Base-by-base conservation (phyloP, 2,329 filamentous ascomycete genomes). In the Neofusicoccum parvum region DNA sequence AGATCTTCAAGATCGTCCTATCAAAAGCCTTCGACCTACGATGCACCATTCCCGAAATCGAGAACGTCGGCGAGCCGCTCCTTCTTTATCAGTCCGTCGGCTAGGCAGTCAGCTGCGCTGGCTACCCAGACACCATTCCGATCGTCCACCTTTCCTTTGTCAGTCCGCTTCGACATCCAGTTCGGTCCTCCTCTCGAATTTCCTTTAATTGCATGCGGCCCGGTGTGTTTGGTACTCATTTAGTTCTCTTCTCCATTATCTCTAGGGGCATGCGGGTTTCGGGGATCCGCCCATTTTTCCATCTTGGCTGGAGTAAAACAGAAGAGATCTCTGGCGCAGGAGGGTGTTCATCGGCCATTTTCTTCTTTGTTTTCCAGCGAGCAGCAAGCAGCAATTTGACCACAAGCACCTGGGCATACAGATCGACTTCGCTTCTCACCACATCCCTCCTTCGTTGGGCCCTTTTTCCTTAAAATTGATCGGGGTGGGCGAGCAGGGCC, bases 1-100 rank as follows among this genome's bases (percentile, higher is more conserved):
- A 98, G 94, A 99, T 99, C 75, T 99, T 99, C 87, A 99, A 99
- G 80, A 99, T 99, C 72, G 95, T 99, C 66, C 86, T 99, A 27
- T 97, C 94, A 69, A 99, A 99, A 81, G 95, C 95, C 1, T 99
- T 99, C 76, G 95, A 99, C 78, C 86, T 99, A 66, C 97, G 97
- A 79, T 99, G 95, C 83, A 99, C 95, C 36, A 98, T 99, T 75
- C 95, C 95, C 54, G 95, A 99, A 80, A 98, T 99, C 79, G 94
- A 97, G 81, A 96, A 98, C 78, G 90, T 97, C 65, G 95, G 95
- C 80, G 95, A 99, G 80, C 95, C 95, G 23, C 85, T 99, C 59
- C 85, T 99, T 53, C 87, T 99, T 69, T 99, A 99, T 71, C 82
- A 84, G 70, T 75, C 79, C 68, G 80, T 83, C 41, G 56, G 56